A percentile compares a stretch with the other conserved stretches of the same genome.
Evolutionary conservation across 805 yeast genomes (phyloP).

Genomic region (Starmera pachycereana): DNA sequence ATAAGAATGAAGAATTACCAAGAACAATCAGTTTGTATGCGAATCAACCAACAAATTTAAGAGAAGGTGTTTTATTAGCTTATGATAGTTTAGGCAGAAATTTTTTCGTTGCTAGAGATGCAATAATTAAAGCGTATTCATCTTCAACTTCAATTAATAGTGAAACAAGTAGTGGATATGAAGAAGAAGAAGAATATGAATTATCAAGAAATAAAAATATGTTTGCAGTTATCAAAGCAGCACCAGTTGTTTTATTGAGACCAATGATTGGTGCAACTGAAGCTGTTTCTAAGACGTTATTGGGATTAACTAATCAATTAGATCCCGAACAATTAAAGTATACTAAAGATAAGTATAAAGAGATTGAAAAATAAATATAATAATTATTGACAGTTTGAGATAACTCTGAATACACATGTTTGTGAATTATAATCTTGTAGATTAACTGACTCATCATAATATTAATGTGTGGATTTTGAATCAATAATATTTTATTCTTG

Average conservation of each 20-base stretch:
- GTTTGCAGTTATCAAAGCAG: conserved; percentile 54
- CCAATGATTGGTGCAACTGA: conserved; percentile 92
- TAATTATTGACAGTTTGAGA: too few species aligned
- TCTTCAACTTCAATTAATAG: conserved; percentile 32
- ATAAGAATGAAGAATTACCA: conserved; percentile 18
- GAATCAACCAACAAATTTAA: conserved; percentile 65
- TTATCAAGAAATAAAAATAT: conserved; percentile 41
- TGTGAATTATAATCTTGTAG: too few species aligned
- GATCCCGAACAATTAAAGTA: conserved; percentile 54
- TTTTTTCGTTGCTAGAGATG: conserved; percentile 52
- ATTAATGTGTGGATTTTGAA: too few species aligned
- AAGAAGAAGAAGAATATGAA: conserved; percentile 44
- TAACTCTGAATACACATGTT: too few species aligned
- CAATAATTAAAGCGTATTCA: conserved; percentile 46
- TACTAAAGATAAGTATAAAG: conserved; percentile 58
- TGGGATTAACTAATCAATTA: conserved; percentile 76
- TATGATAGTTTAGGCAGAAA: conserved; percentile 63
- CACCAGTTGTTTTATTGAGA: conserved; percentile 72
- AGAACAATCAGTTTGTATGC: conserved; percentile 64
- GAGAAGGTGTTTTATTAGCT: conserved; percentile 69
- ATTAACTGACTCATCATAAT: too few species aligned
- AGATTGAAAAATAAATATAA: conserved; percentile 4
- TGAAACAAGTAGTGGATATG: too few species aligned
- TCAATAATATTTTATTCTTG: too few species aligned
- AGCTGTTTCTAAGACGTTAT: conserved; percentile 69